Percentiles rank a stretch among this genome's conserved stretches.
Evolutionary conservation across 2,329 filamentous ascomycete genomes (phyloP).

Genomic region (Macrophomina phaseolina): DNA sequence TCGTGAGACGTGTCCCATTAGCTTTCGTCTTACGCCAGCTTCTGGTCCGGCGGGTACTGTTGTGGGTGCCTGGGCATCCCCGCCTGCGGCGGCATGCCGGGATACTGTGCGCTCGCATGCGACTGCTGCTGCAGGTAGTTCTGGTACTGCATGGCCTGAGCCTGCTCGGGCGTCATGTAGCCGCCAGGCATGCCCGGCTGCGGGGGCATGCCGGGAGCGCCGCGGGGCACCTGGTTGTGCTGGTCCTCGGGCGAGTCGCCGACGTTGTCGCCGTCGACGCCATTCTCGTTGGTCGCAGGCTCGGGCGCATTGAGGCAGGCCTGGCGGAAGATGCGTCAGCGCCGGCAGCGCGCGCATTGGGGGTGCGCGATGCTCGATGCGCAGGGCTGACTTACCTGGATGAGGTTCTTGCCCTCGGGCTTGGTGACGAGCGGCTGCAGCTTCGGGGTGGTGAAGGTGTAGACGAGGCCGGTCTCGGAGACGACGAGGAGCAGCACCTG

Average conservation of each 20-base stretch:
- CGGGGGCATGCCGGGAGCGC: conserved; percentile 70
- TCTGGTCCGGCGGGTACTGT: conserved; percentile 71
- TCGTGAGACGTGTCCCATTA: conserved; percentile 23
- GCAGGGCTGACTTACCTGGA: conserved; percentile 72
- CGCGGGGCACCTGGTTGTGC: conserved; percentile 75
- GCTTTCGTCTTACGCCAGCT: conserved; percentile 40
- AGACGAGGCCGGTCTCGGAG: conserved; percentile 95
- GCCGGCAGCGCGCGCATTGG: background rate
- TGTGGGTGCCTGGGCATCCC: conserved; percentile 67
- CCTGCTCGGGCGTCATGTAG: conserved; percentile 68
- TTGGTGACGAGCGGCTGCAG: conserved; percentile 97
- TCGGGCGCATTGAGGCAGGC: conserved; percentile 97
- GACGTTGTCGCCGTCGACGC: conserved; percentile 56
- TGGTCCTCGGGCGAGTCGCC: conserved; percentile 94
- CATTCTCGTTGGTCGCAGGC: conserved; percentile 73
- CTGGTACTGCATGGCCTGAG: conserved; percentile 75
- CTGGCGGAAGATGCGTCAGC: conserved; percentile 56
- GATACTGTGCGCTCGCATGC: conserved; percentile 67
- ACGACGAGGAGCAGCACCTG: conserved; percentile 96
- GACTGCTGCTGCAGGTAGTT: conserved; percentile 78
- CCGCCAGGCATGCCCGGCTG: conserved; percentile 68
- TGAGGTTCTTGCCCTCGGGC: conserved; percentile 98
- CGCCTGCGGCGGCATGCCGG: conserved; percentile 72
- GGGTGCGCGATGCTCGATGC: conserved; percentile 25
- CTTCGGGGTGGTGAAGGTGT: conserved; percentile 98